Conservation (phyloP, 148 eudicot species). For the Cornus kousa region DNA sequence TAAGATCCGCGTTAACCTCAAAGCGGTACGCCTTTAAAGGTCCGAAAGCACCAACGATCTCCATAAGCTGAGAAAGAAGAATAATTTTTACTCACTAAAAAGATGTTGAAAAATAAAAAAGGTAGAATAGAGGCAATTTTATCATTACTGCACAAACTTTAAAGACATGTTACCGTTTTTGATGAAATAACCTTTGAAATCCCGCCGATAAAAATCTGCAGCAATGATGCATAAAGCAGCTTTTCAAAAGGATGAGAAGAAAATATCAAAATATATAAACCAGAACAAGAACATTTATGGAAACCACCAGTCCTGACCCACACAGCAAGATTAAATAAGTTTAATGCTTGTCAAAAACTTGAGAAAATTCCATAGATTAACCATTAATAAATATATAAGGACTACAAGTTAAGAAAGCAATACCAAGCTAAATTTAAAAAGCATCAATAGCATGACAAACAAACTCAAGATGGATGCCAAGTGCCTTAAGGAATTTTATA, state of each 20-base stretch:
- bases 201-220: conserved; percentile 94
- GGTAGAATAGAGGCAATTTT: conserved; percentile 4
- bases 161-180: conserved; percentile 59
- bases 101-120: conserved; percentile 4
- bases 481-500: not conserved
- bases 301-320: not conserved
- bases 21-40: conserved; percentile 70
- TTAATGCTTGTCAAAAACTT: not conserved
- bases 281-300: not conserved
- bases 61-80: conserved; percentile 57
- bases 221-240: conserved; percentile 10
- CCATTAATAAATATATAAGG: not conserved
- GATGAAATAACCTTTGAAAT: conserved; percentile 69
- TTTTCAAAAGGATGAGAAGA: conserved; percentile 8
- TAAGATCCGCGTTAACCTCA: conserved; percentile 38
- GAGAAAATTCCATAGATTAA: not conserved
- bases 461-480: not conserved
- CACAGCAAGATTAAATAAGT: not conserved
- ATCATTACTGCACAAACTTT: not conserved
- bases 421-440: not conserved
- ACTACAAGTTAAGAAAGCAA: not conserved
- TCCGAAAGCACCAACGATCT: conserved; percentile 74
- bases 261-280: not conserved
- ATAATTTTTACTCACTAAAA: conserved; percentile 6
- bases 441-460: not conserved